Percentiles rank a stretch among this genome's conserved stretches.
Conservation (phyloP, 345 rosid species). For the Balakata baccata region DNA sequence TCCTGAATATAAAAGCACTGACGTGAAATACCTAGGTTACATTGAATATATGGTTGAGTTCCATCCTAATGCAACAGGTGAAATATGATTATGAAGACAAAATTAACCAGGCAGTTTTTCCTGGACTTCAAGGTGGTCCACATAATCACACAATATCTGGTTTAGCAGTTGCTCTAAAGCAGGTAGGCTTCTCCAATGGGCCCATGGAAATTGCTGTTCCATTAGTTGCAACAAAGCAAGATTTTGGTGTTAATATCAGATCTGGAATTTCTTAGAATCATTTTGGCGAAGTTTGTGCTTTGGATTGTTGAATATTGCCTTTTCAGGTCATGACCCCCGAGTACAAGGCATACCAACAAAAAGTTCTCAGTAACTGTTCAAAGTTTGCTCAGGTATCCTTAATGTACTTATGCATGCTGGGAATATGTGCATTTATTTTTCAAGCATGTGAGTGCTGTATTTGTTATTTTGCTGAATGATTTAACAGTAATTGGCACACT, state of each 20-base stretch:
- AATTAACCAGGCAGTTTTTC: constrained; percentile 91
- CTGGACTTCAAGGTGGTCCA: constrained; percentile 98
- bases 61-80: constrained; percentile 46
- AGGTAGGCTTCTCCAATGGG: constrained; percentile 44
- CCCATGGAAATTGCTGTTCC: not conserved
- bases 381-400: constrained; percentile 67
- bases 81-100: constrained; percentile 81
- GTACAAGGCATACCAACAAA: constrained; percentile 85
- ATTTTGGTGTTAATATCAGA: not conserved
- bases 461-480: constrained; percentile 17
- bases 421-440: constrained; percentile 8
- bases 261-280: not conserved
- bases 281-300: constrained; percentile 11
- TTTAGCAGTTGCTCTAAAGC: constrained; percentile 88
- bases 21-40: not conserved
- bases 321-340: constrained; percentile 71
- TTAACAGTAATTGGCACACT: not conserved
- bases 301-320: constrained; percentile 7
- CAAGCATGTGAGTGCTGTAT: not conserved
- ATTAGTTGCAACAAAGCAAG: not conserved
- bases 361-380: constrained; percentile 75
- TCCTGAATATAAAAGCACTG: not conserved
- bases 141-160: constrained; percentile 93
- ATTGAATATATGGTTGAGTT: constrained; percentile 9
- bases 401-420: constrained; percentile 1